Evolutionary conservation across 306 rosid species (phyloP).

Genomic region (Sphenostylis stenocarpa): DNA sequence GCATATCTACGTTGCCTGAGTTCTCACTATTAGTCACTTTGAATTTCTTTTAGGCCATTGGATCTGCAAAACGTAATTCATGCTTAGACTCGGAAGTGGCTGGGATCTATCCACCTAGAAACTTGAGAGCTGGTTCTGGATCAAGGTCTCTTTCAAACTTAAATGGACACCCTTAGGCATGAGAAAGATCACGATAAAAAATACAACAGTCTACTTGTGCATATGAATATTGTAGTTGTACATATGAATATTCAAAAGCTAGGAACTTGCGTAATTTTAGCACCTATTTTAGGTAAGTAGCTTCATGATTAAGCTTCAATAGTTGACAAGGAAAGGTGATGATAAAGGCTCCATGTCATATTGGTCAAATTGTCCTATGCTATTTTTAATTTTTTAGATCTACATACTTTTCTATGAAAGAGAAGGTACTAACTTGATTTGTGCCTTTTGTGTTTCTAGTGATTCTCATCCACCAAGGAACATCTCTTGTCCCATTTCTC

Average conservation of each 20-base stretch:
- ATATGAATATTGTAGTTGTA: not conserved
- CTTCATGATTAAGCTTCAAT: conserved; percentile 15
- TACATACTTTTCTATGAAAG: conserved; percentile 10
- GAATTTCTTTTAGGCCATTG: conserved; percentile 54
- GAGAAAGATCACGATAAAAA: conserved; percentile 11
- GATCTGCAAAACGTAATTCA: conserved; percentile 43
- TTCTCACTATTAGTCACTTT: conserved; percentile 14
- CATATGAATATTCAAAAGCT: conserved; percentile 12
- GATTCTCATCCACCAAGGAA: conserved; percentile 56
- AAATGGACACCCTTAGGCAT: not conserved
- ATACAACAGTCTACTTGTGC: not conserved
- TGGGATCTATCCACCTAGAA: conserved; percentile 46
- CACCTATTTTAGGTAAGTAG: not conserved
- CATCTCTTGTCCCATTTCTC: conserved; percentile 78
- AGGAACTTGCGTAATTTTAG: not conserved
- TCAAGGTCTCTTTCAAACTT: conserved; percentile 52
- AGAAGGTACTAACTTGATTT: conserved; percentile 7
- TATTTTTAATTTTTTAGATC: not conserved
- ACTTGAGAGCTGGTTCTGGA: conserved; percentile 46
- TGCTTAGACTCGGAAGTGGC: conserved; percentile 51
- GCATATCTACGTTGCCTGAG: conserved; percentile 21
- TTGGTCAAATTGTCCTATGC: not conserved
- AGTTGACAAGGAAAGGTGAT: not conserved
- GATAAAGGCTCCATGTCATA: conserved; percentile 24
- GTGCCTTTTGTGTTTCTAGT: conserved; percentile 47